A percentile compares a stretch with the other conserved stretches of the same genome.
Evolutionary conservation across 495 filamentous ascomycete species (phyloP).

Genomic region (Lophiostoma macrostomum): DNA sequence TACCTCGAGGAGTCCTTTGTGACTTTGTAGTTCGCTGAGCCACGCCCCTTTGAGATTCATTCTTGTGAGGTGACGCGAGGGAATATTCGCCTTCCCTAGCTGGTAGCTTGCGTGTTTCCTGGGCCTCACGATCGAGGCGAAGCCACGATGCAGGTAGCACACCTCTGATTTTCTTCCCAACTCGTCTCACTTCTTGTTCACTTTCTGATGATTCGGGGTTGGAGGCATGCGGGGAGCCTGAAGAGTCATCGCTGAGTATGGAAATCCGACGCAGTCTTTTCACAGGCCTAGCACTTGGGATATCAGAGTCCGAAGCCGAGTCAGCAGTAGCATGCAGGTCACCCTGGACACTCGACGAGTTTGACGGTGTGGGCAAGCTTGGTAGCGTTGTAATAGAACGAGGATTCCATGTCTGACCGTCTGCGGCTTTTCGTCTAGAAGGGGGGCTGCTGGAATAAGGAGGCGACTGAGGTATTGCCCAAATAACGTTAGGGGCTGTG

Average conservation of each 20-base stretch:
- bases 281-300: neutral
- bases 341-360: conserved; percentile 20
- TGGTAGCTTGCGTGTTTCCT: conserved; percentile 40
- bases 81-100: conserved; percentile 8
- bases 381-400: neutral
- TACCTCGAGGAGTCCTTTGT: neutral
- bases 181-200: conserved; percentile 40
- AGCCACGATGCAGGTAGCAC: conserved; percentile 92
- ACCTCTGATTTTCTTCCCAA: conserved; percentile 65
- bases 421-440: neutral
- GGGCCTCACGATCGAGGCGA: conserved; percentile 59
- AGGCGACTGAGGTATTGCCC: conserved; percentile 15
- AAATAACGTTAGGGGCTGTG: neutral
- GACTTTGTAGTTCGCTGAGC: conserved; percentile 35
- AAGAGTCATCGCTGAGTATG: conserved; percentile 16
- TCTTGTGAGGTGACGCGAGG: conserved; percentile 21
- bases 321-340: neutral
- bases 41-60: conserved; percentile 51
- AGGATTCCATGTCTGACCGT: neutral
- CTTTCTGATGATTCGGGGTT: conserved; percentile 22
- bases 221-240: neutral
- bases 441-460: conserved; percentile 22
- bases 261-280: neutral
- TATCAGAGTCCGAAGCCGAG: neutral
- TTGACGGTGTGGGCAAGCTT: conserved; percentile 15